phyloP scores from a whole-genome alignment of 306 rosid genomes.

The Cucurbita maxima region DNA sequence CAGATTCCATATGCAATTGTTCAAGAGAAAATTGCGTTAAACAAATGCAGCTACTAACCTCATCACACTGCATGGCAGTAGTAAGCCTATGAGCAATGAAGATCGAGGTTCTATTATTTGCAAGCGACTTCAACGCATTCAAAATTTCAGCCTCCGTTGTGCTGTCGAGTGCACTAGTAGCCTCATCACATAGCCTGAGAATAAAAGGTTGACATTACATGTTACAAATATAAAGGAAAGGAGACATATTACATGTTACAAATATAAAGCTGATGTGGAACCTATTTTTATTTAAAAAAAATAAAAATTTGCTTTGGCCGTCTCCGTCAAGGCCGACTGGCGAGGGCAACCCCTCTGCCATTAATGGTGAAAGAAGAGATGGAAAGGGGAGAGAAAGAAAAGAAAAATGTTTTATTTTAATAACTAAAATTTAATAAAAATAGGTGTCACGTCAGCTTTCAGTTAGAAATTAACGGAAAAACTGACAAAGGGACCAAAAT shows the following conservation, averaged over 20 bases:
- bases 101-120: slow-evolving; percentile 72
- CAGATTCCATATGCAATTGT: background rate
- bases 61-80: slow-evolving; percentile 97
- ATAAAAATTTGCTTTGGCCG: too few relatives aligned
- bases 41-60: slow-evolving; percentile 31
- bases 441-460: too few relatives aligned
- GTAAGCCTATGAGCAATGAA: slow-evolving; percentile 97
- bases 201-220: background rate
- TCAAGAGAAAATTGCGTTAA: background rate
- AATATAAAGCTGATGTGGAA: too few relatives aligned
- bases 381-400: too few relatives aligned
- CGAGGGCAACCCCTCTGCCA: too few relatives aligned
- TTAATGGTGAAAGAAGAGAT: too few relatives aligned
- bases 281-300: too few relatives aligned
- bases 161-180: slow-evolving; percentile 98
- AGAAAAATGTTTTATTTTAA: too few relatives aligned
- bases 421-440: too few relatives aligned
- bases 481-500: too few relatives aligned
- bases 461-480: too few relatives aligned
- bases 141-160: slow-evolving; percentile 93
- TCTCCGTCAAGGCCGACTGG: too few relatives aligned
- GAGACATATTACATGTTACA: background rate
- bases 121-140: slow-evolving; percentile 61
- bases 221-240: background rate
- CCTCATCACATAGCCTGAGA: slow-evolving; percentile 85